phyloP scores from a whole-genome alignment of 2,329 filamentous ascomycete genomes.

The Trichoderma sp. region DNA sequence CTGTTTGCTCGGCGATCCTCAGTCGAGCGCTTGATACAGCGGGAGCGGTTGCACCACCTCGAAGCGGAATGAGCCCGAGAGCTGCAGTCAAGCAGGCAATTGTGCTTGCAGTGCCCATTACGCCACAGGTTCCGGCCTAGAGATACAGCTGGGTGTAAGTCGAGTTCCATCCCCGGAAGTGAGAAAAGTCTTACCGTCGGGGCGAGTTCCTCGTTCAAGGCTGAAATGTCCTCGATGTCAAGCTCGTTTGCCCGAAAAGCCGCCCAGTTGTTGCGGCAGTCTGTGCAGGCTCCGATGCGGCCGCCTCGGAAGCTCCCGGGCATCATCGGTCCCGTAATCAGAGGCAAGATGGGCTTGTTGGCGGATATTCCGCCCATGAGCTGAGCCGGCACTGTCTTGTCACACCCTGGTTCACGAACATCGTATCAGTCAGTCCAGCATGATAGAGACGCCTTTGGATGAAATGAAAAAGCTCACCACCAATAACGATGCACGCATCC shows the following conservation, averaged over 20 bases:
- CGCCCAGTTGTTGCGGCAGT: conserved; percentile 75
- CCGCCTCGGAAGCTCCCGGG: conserved; percentile 66
- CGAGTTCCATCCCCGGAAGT: not conserved
- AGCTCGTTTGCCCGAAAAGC: conserved; percentile 65
- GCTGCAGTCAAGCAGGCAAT: conserved; percentile 85
- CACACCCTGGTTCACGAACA: conserved; percentile 58
- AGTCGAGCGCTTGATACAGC: conserved; percentile 78
- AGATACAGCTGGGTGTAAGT: not conserved
- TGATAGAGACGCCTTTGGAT: not conserved
- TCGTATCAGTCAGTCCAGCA: not conserved
- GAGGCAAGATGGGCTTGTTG: conserved; percentile 69
- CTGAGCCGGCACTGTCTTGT: conserved; percentile 74
- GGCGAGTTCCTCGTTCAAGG: conserved; percentile 71
- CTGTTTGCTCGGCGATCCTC: conserved; percentile 76
- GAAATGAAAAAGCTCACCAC: conserved; percentile 50
- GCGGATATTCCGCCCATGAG: conserved; percentile 76
- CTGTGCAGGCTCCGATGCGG: conserved; percentile 72
- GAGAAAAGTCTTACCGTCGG: conserved; percentile 57
- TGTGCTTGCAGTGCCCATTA: conserved; percentile 90
- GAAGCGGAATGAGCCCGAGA: conserved; percentile 76
- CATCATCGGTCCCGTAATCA: conserved; percentile 76
- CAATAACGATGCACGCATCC: conserved; percentile 68
- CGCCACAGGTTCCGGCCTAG: conserved; percentile 76
- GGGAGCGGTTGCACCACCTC: conserved; percentile 72
- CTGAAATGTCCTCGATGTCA: conserved; percentile 71